phyloP scores from a whole-genome alignment of 129 eudicot species.

The Apium graveolens region DNA sequence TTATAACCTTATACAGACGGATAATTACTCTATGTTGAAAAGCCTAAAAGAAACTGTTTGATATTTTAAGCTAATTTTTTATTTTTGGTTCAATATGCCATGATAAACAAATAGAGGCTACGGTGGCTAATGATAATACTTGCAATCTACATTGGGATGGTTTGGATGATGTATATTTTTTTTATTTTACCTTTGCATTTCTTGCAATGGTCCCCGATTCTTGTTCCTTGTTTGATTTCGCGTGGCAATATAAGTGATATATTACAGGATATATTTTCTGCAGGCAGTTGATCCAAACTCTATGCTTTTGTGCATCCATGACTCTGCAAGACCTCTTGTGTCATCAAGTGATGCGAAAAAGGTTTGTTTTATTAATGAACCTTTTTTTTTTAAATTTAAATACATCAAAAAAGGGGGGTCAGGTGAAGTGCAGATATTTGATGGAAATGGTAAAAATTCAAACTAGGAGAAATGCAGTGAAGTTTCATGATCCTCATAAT shows the following conservation, averaged over 20 bases:
- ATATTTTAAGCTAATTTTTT: neutral
- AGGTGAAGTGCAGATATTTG: neutral
- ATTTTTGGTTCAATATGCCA: neutral
- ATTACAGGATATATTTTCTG: conserved; percentile 4
- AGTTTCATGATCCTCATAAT: neutral
- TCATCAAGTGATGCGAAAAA: conserved; percentile 57
- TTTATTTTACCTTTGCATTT: neutral
- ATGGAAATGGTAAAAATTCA: neutral
- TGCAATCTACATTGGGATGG: neutral
- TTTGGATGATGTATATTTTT: neutral
- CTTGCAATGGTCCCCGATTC: neutral
- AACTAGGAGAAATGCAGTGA: neutral
- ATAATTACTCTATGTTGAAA: neutral
- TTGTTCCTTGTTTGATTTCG: neutral
- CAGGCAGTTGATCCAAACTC: conserved; percentile 68
- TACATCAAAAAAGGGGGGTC: neutral
- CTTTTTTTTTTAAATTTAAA: conserved; percentile 8
- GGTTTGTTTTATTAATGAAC: conserved; percentile 32
- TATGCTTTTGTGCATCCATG: conserved; percentile 88
- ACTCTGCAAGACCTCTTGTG: conserved; percentile 97
- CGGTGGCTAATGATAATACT: neutral
- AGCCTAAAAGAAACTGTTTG: neutral
- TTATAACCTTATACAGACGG: neutral
- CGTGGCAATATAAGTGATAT: neutral
- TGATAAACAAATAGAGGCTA: neutral